Conservation (phyloP, 2,329 filamentous ascomycete species). For the Cadophora sp. region DNA sequence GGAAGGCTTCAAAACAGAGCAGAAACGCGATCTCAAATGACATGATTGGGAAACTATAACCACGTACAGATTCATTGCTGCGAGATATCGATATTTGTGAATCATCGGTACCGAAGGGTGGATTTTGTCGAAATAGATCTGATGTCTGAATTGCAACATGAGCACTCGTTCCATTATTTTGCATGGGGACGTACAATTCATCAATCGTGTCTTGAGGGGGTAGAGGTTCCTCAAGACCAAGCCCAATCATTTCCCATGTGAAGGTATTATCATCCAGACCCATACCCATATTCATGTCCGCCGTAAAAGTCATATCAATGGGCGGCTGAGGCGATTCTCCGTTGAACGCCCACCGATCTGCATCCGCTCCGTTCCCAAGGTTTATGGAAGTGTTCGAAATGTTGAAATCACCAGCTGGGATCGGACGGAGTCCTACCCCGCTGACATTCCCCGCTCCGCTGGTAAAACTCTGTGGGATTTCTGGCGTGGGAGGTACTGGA, state of each 20-base stretch:
- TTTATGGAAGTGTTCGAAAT: constrained; percentile 51
- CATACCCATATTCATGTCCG: constrained; percentile 54
- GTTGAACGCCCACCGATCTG: constrained; percentile 61
- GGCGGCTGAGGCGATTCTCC: constrained; percentile 56
- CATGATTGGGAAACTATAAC: not conserved
- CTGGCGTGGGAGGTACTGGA: constrained; percentile 42
- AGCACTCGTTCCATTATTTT: constrained; percentile 18
- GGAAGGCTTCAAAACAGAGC: not conserved
- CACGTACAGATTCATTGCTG: constrained; percentile 80
- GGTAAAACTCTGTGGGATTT: constrained; percentile 35
- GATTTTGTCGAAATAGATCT: constrained; percentile 89
- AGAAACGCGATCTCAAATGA: not conserved
- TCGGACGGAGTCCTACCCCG: constrained; percentile 32
- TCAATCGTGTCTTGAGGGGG: constrained; percentile 75
- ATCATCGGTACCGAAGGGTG: constrained; percentile 88
- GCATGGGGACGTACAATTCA: constrained; percentile 67
- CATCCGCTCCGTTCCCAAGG: constrained; percentile 58
- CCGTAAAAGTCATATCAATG: constrained; percentile 63
- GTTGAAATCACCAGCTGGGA: constrained; percentile 49
- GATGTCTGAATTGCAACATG: constrained; percentile 59
- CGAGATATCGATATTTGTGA: constrained; percentile 85
- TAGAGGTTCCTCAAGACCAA: constrained; percentile 73
- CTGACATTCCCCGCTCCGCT: constrained; percentile 32
- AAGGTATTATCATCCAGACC: constrained; percentile 62
- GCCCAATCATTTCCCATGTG: constrained; percentile 81